Base-by-base conservation (phyloP, 805 yeast genomes). In the Monosporozyma servazzii region DNA sequence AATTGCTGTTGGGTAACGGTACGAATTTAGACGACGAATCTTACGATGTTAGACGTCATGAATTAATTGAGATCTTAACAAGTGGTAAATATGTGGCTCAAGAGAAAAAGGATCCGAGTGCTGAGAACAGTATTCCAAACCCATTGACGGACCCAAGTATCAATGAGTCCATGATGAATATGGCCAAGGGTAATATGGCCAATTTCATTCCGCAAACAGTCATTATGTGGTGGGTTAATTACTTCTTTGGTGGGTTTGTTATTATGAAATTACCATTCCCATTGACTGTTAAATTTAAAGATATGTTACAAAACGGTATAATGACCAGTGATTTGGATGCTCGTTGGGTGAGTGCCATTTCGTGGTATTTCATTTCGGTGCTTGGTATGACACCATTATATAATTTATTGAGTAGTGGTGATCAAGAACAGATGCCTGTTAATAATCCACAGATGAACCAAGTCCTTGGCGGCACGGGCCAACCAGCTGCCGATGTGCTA, bases 181-280 rank as follows among this genome's bases (percentile, higher is more conserved):
- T 87, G 83, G 78, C 89, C 53, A 88, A 88, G 64, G 83, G 84
- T 8, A 90, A 88, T 63, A 71, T 88, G 56, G 83, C 90, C 63
- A 87, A 81, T 68, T 87, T 83, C 64, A 78, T 89, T 18, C 97
- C 98, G 1, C 98, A 93, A 70, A 88, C 96, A 0, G 67, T 90
- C 40, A 85, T 90, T 56, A 90, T 93, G 96, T 88, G 89, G 62
- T 93, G 97, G 96, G 91, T 91, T 54, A 88, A 87, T 62, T 86
- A 82, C 61, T 90, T 91, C 71, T 93, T 88, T 67, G 88, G 91
- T 13, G 97, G 97, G 0, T 88, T 89, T 56, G 82, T 90, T 15
- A 79, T 88, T 47, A 86, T 86, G 86, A 81, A 81, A 64, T 73
- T 93, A 50, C 99, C 99, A 17, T 93, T 93, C 71, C 95, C 96